Evolutionary conservation across 768 basidiomycete species (phyloP).

Genomic region (Boletellus ananiceps): DNA sequence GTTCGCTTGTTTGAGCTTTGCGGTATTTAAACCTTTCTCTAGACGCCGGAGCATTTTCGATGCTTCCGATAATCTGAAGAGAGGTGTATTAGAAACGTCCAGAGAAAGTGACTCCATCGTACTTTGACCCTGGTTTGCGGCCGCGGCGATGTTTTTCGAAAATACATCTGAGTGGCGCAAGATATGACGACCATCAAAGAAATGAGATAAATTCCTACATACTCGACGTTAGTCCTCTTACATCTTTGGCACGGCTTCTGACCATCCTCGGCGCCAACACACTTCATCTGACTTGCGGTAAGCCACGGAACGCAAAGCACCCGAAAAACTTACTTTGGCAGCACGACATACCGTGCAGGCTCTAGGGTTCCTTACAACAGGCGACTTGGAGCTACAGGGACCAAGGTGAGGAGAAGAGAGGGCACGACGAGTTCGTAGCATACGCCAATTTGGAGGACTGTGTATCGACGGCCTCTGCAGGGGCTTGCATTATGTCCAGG

Average conservation of each 20-base stretch:
- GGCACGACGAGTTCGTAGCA: constrained; percentile 8
- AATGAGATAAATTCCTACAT: constrained; percentile 25
- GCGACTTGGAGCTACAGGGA: constrained; percentile 36
- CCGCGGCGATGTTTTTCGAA: constrained; percentile 90
- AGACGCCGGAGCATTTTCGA: constrained; percentile 86
- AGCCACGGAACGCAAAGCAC: constrained; percentile 12
- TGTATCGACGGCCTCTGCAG: constrained; percentile 27
- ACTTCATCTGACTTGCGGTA: constrained; percentile 67
- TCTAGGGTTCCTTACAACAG: constrained; percentile 46
- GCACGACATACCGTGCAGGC: constrained; percentile 84
- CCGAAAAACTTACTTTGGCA: constrained; percentile 56
- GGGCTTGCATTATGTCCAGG: constrained; percentile 26
- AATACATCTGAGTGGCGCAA: constrained; percentile 50
- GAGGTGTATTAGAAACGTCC: constrained; percentile 7
- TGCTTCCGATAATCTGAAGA: constrained; percentile 71
- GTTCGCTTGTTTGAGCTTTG: constrained; percentile 63
- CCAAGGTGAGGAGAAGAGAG: constrained; percentile 8
- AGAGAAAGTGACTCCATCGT: constrained; percentile 21
- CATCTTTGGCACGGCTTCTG: constrained; percentile 79
- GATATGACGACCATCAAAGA: constrained; percentile 10
- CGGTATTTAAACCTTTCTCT: constrained; percentile 76
- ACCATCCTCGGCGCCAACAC: constrained; percentile 85
- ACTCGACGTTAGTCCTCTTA: constrained; percentile 75
- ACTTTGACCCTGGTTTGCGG: constrained; percentile 90
- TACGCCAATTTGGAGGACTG: constrained; percentile 30